Evolutionary conservation across 805 yeast species (phyloP).

Genomic region (Debaryomyces prosopidis): DNA sequence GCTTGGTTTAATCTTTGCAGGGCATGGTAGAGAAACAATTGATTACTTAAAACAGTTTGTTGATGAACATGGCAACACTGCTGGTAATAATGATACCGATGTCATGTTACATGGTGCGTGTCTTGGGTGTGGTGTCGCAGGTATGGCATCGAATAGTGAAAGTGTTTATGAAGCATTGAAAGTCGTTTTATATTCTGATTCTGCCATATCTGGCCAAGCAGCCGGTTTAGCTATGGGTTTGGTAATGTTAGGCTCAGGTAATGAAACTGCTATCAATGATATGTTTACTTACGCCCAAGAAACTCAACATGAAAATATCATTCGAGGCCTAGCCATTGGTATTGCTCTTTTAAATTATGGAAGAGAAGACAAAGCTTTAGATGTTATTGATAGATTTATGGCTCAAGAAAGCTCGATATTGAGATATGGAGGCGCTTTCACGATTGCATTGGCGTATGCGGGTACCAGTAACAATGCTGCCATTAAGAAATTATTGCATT

Average conservation of each 20-base stretch:
- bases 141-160: conserved; percentile 83
- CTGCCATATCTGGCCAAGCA: conserved; percentile 93
- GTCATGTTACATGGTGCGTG: conserved; percentile 94
- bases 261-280: conserved; percentile 65
- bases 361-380: conserved; percentile 78
- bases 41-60: conserved; percentile 74
- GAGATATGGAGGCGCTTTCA: conserved; percentile 94
- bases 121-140: conserved; percentile 93
- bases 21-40: conserved; percentile 87
- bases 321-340: conserved; percentile 90
- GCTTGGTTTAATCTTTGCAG: conserved; percentile 90
- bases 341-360: conserved; percentile 86
- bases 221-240: conserved; percentile 96
- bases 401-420: conserved; percentile 77
- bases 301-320: conserved; percentile 93
- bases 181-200: conserved; percentile 82
- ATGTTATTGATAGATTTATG: conserved; percentile 62
- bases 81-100: conserved; percentile 71
- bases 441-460: conserved; percentile 93
- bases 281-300: conserved; percentile 91
- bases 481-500: conserved; percentile 79
- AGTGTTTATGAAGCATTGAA: conserved; percentile 78
- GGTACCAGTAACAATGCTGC: conserved; percentile 94
- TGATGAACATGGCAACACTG: conserved; percentile 62
- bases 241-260: conserved; percentile 89